Evolutionary conservation across 73 alveolate genomes (phyloP).

Genomic region (Stentor roeselii): DNA sequence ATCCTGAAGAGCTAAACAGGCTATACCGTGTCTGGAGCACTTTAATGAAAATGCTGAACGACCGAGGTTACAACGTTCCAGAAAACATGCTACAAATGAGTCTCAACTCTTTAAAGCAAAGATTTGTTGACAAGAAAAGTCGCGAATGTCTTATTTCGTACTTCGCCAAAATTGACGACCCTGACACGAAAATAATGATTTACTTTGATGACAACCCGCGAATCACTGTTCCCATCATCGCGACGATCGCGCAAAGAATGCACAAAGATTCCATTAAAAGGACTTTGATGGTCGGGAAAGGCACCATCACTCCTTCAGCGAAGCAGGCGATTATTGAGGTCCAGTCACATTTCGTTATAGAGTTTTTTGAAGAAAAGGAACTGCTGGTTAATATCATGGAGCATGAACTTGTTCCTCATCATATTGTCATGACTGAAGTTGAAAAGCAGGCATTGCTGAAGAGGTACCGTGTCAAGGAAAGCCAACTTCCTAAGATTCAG

Average conservation of each 20-base stretch:
- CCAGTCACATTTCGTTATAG: slow-evolving; percentile 58
- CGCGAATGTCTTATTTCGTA: slow-evolving; percentile 25
- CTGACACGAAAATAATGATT: slow-evolving; percentile 36
- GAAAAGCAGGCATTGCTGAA: slow-evolving; percentile 80
- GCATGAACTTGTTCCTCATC: slow-evolving; percentile 95
- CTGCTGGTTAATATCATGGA: slow-evolving; percentile 89
- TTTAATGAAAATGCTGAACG: slow-evolving; percentile 71
- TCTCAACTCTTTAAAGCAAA: slow-evolving; percentile 37
- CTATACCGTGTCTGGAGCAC: slow-evolving; percentile 79
- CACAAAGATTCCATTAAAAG: slow-evolving; percentile 34
- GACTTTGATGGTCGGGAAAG: slow-evolving; percentile 48
- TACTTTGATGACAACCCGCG: slow-evolving; percentile 57
- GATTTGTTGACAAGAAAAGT: slow-evolving; percentile 27
- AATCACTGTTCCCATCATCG: slow-evolving; percentile 40
- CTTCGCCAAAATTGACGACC: slow-evolving; percentile 30
- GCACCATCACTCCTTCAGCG: slow-evolving; percentile 42
- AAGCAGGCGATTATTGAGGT: slow-evolving; percentile 46
- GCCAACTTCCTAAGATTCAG: slow-evolving; percentile 90
- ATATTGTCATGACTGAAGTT: slow-evolving; percentile 71
- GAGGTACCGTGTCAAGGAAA: slow-evolving; percentile 90
- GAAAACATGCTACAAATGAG: slow-evolving; percentile 34
- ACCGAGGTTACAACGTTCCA: slow-evolving; percentile 70
- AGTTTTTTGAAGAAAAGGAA: slow-evolving; percentile 80
- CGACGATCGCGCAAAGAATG: slow-evolving; percentile 37
- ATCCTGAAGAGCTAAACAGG: slow-evolving; percentile 47